phyloP scores from a whole-genome alignment of 2,329 filamentous ascomycete genomes.

The Pyrenochaeta sp. region DNA sequence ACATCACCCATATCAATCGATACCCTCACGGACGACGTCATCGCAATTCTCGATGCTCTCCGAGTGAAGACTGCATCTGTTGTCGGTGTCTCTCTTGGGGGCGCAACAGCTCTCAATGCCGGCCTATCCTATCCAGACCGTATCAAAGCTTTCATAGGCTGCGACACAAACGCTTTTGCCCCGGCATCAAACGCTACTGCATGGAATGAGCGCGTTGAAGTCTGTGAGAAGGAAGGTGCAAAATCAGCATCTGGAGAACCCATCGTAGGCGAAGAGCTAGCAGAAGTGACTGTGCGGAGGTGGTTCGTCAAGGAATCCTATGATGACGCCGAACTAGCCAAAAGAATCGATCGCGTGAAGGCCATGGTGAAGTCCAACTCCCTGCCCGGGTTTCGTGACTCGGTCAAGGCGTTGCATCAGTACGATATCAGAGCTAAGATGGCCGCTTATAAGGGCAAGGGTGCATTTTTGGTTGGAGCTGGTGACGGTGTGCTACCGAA shows the following conservation, averaged over 20 bases:
- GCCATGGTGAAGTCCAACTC: constrained; percentile 75
- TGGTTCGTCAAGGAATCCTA: constrained; percentile 76
- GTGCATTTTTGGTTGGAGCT: constrained; percentile 75
- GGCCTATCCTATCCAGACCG: constrained; percentile 71
- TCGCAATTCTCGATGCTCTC: constrained; percentile 71
- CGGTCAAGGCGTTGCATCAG: constrained; percentile 74
- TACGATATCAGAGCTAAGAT: constrained; percentile 72
- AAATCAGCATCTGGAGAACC: constrained; percentile 52
- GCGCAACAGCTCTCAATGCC: constrained; percentile 78
- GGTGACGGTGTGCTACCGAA: constrained; percentile 78
- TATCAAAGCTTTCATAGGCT: constrained; percentile 71
- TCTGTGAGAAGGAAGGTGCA: constrained; percentile 67
- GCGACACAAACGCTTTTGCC: constrained; percentile 79
- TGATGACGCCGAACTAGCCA: constrained; percentile 58
- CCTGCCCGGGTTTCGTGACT: constrained; percentile 72
- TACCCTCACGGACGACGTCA: constrained; percentile 73
- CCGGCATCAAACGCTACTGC: constrained; percentile 78
- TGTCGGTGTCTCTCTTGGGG: constrained; percentile 82
- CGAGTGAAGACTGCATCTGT: constrained; percentile 72
- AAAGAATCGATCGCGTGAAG: constrained; percentile 66
- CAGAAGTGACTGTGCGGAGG: constrained; percentile 73
- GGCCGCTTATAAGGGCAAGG: constrained; percentile 64
- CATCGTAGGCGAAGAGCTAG: constrained; percentile 70
- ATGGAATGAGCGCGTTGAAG: constrained; percentile 78
- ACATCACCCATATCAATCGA: constrained; percentile 64